A percentile compares a stretch with the other conserved stretches of the same genome.
Conservation (phyloP, 257 asterid species). For the Linderniella brevidens region DNA sequence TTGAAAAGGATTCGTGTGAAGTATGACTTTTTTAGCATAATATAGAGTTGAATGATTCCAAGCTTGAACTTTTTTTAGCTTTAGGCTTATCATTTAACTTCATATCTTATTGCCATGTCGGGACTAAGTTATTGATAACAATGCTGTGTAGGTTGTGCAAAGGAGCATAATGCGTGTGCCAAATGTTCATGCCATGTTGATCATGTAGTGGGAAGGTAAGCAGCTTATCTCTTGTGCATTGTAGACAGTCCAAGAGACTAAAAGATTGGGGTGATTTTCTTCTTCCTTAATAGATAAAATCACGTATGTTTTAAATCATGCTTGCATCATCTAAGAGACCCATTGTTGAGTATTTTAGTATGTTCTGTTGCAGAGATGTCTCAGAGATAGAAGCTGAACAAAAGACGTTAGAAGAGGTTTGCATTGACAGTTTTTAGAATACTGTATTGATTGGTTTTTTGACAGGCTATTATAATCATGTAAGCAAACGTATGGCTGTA, state of each 20-base stretch:
- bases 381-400: conserved; percentile 77
- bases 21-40: too few relatives aligned
- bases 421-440: background rate
- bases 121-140: too few relatives aligned
- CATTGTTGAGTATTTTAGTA: conserved; percentile 1
- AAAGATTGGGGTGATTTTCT: too few relatives aligned
- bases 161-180: conserved; percentile 77
- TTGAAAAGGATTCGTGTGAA: background rate
- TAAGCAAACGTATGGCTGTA: too few relatives aligned
- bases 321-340: background rate
- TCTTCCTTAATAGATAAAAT: too few relatives aligned
- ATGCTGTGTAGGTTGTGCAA: conserved; percentile 87
- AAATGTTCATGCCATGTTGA: conserved; percentile 71
- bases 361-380: conserved; percentile 36
- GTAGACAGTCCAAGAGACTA: background rate
- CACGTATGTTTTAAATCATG: background rate
- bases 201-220: conserved; percentile 50
- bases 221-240: too few relatives aligned
- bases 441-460: too few relatives aligned
- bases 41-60: too few relatives aligned
- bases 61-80: too few relatives aligned
- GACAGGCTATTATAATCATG: too few relatives aligned
- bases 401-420: conserved; percentile 70
- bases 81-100: too few relatives aligned
- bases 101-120: too few relatives aligned